Evolutionary conservation across 2,329 filamentous ascomycete species (phyloP).

Genomic region (Aurifilum marmelostoma): DNA sequence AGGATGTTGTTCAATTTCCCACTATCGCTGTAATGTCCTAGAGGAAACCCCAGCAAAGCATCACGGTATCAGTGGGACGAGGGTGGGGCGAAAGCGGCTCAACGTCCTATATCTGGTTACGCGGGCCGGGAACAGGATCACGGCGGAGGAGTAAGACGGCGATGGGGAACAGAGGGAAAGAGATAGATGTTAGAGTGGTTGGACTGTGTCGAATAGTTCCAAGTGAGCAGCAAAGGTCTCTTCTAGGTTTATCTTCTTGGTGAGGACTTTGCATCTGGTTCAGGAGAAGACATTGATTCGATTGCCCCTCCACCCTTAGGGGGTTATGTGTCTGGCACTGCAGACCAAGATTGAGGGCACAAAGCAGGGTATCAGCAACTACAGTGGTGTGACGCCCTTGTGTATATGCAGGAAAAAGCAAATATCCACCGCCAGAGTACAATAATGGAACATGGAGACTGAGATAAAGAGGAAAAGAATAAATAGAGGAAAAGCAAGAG

Average conservation of each 20-base stretch:
- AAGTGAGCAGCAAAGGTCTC: not conserved
- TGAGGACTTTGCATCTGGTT: not conserved
- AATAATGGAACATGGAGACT: not conserved
- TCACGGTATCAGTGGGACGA: conserved; percentile 1
- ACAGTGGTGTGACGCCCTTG: conserved; percentile 21
- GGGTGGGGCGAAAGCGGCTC: not conserved
- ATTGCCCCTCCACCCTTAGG: no score
- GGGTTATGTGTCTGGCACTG: not conserved
- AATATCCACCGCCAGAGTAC: not conserved
- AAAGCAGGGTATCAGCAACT: conserved; percentile 26
- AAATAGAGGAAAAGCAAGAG: not conserved
- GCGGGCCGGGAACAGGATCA: not conserved
- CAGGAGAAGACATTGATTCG: no score
- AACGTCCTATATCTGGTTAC: not conserved
- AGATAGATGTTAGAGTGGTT: not conserved
- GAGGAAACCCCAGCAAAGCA: conserved; percentile 1
- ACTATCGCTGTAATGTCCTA: not conserved
- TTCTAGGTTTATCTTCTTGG: no score
- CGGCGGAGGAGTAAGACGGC: not conserved
- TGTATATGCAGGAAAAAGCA: conserved; percentile 18
- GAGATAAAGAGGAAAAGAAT: not conserved
- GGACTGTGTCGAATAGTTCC: not conserved
- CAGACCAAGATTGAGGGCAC: not conserved
- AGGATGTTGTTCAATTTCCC: not conserved
- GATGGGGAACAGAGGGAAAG: not conserved